phyloP scores from a whole-genome alignment of 352 stramenopile genomes.

The Phytopythium chamaehyphon region DNA sequence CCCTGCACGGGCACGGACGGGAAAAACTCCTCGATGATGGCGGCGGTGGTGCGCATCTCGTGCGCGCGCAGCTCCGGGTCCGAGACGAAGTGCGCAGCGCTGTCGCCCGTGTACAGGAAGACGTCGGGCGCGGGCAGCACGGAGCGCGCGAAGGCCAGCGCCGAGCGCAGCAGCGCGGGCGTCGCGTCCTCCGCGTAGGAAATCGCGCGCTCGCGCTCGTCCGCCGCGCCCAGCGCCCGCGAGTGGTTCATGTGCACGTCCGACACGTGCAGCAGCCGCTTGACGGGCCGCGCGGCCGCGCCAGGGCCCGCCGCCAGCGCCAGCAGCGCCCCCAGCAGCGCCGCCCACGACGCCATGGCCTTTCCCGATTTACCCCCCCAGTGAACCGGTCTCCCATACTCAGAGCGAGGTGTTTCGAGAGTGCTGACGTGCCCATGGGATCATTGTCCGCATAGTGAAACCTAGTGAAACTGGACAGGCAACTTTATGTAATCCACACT shows the following conservation, averaged over 20 bases:
- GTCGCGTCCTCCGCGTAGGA: conserved; percentile 32
- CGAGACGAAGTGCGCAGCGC: conserved; percentile 30
- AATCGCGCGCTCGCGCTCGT: conserved; percentile 19
- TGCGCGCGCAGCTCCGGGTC: not conserved
- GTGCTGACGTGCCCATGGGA: too few species aligned
- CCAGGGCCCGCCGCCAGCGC: not conserved
- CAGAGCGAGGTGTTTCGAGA: too few species aligned
- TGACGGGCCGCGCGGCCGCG: not conserved
- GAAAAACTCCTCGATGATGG: conserved; percentile 4
- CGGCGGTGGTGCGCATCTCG: conserved; percentile 1
- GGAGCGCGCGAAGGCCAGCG: conserved; percentile 24
- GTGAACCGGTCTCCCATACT: too few species aligned
- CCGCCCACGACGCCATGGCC: conserved; percentile 3
- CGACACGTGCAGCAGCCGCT: conserved; percentile 57
- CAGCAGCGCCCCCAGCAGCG: not conserved
- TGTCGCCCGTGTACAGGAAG: conserved; percentile 68
- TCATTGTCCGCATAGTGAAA: too few species aligned
- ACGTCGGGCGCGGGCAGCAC: conserved; percentile 47
- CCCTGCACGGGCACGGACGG: not conserved
- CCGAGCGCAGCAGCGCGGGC: conserved; percentile 17
- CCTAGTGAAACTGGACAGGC: too few species aligned
- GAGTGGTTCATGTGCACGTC: conserved; percentile 67
- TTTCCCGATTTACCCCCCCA: not conserved
- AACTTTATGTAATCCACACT: too few species aligned
- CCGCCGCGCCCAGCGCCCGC: not conserved